Evolutionary conservation across 148 eudicot genomes (phyloP), one percentile per base, ranked within the genome.

Genomic region (Beta vulgaris): DNA sequence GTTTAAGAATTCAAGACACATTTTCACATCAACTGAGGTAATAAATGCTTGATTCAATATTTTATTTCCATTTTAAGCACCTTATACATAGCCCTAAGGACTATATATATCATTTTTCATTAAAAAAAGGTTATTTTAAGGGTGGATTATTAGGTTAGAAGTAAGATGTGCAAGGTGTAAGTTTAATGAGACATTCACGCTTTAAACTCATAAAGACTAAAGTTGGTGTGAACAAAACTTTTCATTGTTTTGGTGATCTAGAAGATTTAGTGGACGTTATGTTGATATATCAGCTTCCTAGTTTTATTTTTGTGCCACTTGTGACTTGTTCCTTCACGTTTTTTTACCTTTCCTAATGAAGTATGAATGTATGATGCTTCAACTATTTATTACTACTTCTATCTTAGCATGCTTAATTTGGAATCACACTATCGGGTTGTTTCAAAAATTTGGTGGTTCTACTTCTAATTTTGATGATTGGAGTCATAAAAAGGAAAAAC

Each of bases 121-220:
- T n/a, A n/a, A n/a, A n/a, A n/a, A n/a, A n/a, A n/a, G n/a, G n/a
- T n/a, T n/a, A n/a, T n/a, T n/a, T n/a, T n/a, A n/a, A n/a, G n/a
- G n/a, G 57, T 19, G 57, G 68, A 39, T 64, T 37, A 37, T 36
- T 40, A 67, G 69, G 73, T 57, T 67, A 67, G 78, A 54, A 75
- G 64, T 75, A 31, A 3, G 36, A 77, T 23, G 74, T 46, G 80
- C 61, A 77, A 61, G 73, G 69, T 77, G 80, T 77, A 36, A 70
- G 54, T 31, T 69, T 6, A 28, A 42, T 3, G 28, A 26, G 42
- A 32, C 65, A 40, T 77, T 69, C 75, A 77, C 79, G 53, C 26
- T 36, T 18, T 23, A 23, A 37, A 15, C n/a, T 39, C 73, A 68
- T 53, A n/a, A 15, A 69, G 68, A 49, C 26, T 68, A n/a, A n/a